These are phyloP conservation scores for Narthecium ossifragum DNA, from an alignment of 106 monocot genomes.

Conservation along the genomic window DNA sequence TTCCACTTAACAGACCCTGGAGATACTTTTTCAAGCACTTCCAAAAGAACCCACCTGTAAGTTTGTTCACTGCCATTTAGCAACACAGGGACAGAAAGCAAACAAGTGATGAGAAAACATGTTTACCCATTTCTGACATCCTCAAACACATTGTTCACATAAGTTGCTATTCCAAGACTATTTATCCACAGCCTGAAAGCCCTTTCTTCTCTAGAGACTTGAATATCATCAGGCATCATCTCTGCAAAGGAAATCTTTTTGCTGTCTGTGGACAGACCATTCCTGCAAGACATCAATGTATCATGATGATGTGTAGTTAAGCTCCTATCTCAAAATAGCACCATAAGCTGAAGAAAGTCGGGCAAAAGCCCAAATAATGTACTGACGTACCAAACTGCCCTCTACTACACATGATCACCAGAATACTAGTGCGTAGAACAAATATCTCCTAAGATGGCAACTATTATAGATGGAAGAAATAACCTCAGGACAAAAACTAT, in stretches of 20 bases:
- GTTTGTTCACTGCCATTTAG: constrained; percentile 5
- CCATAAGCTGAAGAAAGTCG: no score
- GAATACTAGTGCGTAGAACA: no score
- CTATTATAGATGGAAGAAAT: no score
- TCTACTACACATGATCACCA: no score
- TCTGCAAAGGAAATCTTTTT: constrained; percentile 43
- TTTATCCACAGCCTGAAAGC: constrained; percentile 44
- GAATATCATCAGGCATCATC: constrained; percentile 48
- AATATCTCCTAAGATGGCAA: no score
- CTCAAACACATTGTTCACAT: constrained; percentile 35
- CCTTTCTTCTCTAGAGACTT: constrained; percentile 68
- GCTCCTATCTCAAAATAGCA: neutral
- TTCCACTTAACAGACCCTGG: constrained; percentile 93
- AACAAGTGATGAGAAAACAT: neutral
- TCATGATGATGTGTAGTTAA: neutral
- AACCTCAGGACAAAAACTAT: no score
- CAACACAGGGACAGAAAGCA: neutral
- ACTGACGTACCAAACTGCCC: no score
- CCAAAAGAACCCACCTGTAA: constrained; percentile 92
- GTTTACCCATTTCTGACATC: constrained; percentile 41
- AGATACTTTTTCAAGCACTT: constrained; percentile 92
- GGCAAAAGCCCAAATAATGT: no score
- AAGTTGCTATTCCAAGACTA: constrained; percentile 37
- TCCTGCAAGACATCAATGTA: constrained; percentile 29
- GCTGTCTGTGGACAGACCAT: constrained; percentile 53